Evolutionary conservation across 352 stramenopile species (phyloP).

Genomic region (Phytophthora fragariae): DNA sequence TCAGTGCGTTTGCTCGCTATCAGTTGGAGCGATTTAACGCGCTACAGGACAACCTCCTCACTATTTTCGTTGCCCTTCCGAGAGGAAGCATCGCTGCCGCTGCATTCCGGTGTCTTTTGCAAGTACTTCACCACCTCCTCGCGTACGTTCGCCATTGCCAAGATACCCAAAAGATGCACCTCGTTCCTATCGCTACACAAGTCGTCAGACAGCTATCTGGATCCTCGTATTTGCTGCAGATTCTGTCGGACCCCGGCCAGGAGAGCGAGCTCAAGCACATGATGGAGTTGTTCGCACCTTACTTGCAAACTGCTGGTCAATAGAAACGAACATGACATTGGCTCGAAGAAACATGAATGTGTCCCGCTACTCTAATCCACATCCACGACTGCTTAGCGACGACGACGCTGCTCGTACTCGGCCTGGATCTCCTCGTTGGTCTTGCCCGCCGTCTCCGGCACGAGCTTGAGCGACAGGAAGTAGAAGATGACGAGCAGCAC

Average conservation of each 20-base stretch:
- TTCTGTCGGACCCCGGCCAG: conserved; percentile 53
- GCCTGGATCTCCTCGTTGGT: conserved; percentile 64
- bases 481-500: conserved; percentile 50
- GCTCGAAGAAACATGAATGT: conserved; percentile 27
- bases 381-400: conserved; percentile 12
- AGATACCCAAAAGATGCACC: conserved; percentile 42
- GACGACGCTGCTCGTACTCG: conserved; percentile 47
- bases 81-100: conserved; percentile 27
- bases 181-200: conserved; percentile 48
- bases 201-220: conserved; percentile 59
- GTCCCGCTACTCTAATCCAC: neutral
- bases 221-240: conserved; percentile 72
- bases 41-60: conserved; percentile 75
- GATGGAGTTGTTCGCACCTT: conserved; percentile 52
- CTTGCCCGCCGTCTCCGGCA: conserved; percentile 61
- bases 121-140: conserved; percentile 71
- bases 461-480: conserved; percentile 49
- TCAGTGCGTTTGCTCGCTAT: conserved; percentile 45
- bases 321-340: conserved; percentile 37
- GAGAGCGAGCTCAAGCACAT: conserved; percentile 60
- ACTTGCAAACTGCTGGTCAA: conserved; percentile 22
- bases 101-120: conserved; percentile 66
- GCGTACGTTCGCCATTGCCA: conserved; percentile 59
- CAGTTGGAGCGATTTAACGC: conserved; percentile 56
- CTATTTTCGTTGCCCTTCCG: conserved; percentile 66